phyloP scores from a whole-genome alignment of 306 rosid genomes.

The Vigna reflexopilosa region DNA sequence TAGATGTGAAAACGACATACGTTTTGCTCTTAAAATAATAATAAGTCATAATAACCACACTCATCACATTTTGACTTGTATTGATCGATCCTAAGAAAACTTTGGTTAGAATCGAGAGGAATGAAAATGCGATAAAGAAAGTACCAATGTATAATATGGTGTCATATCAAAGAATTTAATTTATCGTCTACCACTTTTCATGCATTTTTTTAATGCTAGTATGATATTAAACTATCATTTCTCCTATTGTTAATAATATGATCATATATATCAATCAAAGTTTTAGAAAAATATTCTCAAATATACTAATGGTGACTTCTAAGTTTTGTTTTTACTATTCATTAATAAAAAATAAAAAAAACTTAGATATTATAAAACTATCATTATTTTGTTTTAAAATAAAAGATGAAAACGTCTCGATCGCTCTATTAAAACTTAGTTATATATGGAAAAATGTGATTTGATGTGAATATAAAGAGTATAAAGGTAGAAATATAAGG shows the following conservation, averaged over 20 bases:
- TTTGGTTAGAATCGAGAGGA: constrained; percentile 9
- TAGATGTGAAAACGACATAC: neutral
- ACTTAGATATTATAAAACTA: too few relatives aligned
- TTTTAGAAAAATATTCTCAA: too few relatives aligned
- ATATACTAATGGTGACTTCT: too few relatives aligned
- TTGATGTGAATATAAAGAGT: constrained; percentile 5
- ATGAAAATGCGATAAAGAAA: constrained; percentile 9
- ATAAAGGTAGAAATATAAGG: neutral
- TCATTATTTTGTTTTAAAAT: too few relatives aligned
- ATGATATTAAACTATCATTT: too few relatives aligned
- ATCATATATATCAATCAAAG: too few relatives aligned
- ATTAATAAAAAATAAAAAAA: too few relatives aligned
- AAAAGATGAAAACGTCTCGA: neutral
- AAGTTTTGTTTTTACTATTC: too few relatives aligned
- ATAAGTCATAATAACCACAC: neutral
- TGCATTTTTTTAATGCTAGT: too few relatives aligned
- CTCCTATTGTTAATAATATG: too few relatives aligned
- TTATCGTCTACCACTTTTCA: too few relatives aligned
- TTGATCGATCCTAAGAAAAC: neutral
- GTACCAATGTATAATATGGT: neutral
- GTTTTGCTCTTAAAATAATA: neutral
- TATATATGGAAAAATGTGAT: constrained; percentile 2
- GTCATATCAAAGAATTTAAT: neutral
- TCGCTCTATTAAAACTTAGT: neutral
- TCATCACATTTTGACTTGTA: constrained; percentile 34